A percentile compares a stretch with the other conserved stretches of the same genome.
Conservation (phyloP, 768 basidiomycete genomes). For the Trametes meyenii region DNA sequence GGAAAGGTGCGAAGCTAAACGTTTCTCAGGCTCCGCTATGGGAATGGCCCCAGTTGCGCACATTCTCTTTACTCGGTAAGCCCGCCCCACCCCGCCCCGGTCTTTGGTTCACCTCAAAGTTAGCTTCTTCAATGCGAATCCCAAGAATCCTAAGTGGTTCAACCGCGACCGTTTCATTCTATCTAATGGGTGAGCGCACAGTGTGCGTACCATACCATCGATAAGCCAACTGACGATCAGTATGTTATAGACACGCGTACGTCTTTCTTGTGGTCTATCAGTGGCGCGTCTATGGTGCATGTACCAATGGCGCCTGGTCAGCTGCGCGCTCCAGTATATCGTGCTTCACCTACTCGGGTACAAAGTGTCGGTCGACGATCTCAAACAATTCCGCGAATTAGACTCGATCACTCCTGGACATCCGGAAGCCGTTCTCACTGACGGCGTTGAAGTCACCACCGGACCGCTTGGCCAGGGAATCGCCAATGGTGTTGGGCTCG, state of each 20-base stretch:
- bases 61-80: slow-evolving; percentile 75
- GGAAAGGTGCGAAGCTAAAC: slow-evolving; percentile 12
- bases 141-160: slow-evolving; percentile 89
- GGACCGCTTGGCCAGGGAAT: slow-evolving; percentile 96
- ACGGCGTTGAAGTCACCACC: slow-evolving; percentile 90
- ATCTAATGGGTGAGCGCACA: slow-evolving; percentile 78
- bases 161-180: slow-evolving; percentile 97
- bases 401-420: slow-evolving; percentile 92
- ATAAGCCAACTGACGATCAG: slow-evolving; percentile 20
- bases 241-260: slow-evolving; percentile 67
- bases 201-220: not conserved
- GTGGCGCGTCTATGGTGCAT: too few species aligned
- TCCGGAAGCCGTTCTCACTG: slow-evolving; percentile 76
- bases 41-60: slow-evolving; percentile 88
- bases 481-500: slow-evolving; percentile 90
- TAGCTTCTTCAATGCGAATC: slow-evolving; percentile 88
- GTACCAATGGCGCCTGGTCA: slow-evolving; percentile 34
- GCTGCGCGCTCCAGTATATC: slow-evolving; percentile 93
- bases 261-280: slow-evolving; percentile 31
- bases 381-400: slow-evolving; percentile 91
- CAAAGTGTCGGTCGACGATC: slow-evolving; percentile 88
- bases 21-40: slow-evolving; percentile 81
- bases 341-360: slow-evolving; percentile 91
- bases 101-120: slow-evolving; percentile 9
- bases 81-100: slow-evolving; percentile 14